Evolutionary conservation across 2,329 filamentous ascomycete species (phyloP).

Genomic region (Penicillium crustosum): DNA sequence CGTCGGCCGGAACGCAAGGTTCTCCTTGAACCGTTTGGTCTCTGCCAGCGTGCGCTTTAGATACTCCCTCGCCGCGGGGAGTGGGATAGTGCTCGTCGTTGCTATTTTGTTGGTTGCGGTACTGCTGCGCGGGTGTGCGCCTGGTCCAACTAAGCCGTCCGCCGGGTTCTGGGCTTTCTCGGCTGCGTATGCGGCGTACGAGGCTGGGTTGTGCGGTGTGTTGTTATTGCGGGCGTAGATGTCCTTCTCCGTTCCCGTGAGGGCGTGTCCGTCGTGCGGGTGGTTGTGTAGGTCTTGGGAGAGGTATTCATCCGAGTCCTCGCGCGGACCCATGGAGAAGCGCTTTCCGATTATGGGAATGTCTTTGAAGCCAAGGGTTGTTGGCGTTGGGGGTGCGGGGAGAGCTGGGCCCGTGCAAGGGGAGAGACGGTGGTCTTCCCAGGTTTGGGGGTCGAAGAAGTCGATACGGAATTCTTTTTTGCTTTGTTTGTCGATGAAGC

Average conservation of each 20-base stretch:
- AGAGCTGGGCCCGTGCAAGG: slow-evolving; percentile 72
- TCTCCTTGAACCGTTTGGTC: slow-evolving; percentile 71
- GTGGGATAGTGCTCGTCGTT: slow-evolving; percentile 50
- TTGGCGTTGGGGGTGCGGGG: slow-evolving; percentile 53
- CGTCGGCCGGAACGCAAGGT: slow-evolving; percentile 62
- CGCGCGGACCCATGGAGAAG: slow-evolving; percentile 31
- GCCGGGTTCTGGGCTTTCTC: slow-evolving; percentile 28
- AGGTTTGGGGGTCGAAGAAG: slow-evolving; percentile 77
- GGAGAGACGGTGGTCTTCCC: slow-evolving; percentile 75
- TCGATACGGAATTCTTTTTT: slow-evolving; percentile 78
- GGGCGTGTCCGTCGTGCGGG: background rate
- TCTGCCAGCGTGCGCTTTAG: slow-evolving; percentile 71
- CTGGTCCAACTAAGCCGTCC: slow-evolving; percentile 29
- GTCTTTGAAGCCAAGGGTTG: slow-evolving; percentile 30
- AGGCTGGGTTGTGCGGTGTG: slow-evolving; percentile 13
- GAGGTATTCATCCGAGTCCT: slow-evolving; percentile 20
- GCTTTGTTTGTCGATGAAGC: slow-evolving; percentile 81
- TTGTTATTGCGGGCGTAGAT: background rate
- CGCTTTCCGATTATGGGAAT: slow-evolving; percentile 43
- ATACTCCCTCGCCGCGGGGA: slow-evolving; percentile 61
- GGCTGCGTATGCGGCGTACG: slow-evolving; percentile 2
- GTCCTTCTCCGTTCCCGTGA: slow-evolving; percentile 15
- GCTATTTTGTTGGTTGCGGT: slow-evolving; percentile 29
- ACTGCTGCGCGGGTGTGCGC: slow-evolving; percentile 26
- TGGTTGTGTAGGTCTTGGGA: slow-evolving; percentile 21